phyloP scores from a whole-genome alignment of 2,329 filamentous ascomycete genomes.

The Nigrospora osmanthi region DNA sequence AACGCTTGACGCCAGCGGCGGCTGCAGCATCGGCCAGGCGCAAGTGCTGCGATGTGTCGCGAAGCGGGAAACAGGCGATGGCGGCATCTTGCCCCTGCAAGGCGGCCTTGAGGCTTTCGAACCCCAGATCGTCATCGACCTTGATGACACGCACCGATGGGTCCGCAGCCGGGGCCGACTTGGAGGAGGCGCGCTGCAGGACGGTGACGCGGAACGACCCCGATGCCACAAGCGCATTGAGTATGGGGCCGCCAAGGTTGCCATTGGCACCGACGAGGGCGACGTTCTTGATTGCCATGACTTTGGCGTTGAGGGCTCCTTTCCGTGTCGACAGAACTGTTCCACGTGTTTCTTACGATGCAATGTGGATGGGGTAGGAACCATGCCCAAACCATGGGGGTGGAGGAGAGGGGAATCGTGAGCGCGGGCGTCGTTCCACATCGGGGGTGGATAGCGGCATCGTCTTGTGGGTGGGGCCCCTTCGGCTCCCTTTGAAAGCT shows the following conservation, averaged over 20 bases:
- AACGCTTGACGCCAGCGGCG: conserved; percentile 24
- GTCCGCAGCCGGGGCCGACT: conserved; percentile 7
- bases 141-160: conserved; percentile 12
- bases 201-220: conserved; percentile 22
- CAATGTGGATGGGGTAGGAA: no score
- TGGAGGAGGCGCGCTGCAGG: conserved; percentile 23
- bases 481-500: no score
- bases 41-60: conserved; percentile 20
- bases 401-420: no score
- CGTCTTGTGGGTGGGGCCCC: no score
- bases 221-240: conserved; percentile 20
- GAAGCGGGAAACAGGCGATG: conserved; percentile 24
- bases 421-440: no score
- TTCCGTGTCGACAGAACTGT: no score
- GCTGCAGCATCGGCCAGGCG: conserved; percentile 27
- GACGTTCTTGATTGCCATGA: conserved; percentile 25
- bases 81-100: conserved; percentile 27
- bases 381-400: no score
- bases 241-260: conserved; percentile 24
- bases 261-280: conserved; percentile 29
- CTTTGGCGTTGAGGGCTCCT: no score
- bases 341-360: no score
- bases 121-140: conserved; percentile 22
- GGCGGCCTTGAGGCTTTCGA: conserved; percentile 18
- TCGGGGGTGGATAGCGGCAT: no score